Evolutionary conservation across 768 basidiomycete genomes (phyloP).

Genomic region (Kondoa malvinella): DNA sequence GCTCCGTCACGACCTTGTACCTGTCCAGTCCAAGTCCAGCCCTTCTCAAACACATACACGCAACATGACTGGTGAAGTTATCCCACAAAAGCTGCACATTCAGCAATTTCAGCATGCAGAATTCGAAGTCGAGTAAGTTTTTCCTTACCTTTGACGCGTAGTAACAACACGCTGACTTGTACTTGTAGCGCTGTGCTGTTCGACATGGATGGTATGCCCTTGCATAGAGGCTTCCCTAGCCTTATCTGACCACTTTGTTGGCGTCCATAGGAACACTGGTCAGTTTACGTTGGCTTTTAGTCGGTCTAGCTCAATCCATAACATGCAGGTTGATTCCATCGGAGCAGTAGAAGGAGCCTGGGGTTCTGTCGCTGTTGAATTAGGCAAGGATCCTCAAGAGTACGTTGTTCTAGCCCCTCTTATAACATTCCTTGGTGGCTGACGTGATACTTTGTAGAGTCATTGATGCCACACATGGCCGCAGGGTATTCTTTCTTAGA

Average conservation of each 20-base stretch:
- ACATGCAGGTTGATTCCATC: slow-evolving; percentile 58
- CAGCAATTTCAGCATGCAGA: background rate
- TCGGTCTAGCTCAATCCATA: too few relatives aligned
- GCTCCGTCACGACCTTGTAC: too few relatives aligned
- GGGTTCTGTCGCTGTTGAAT: slow-evolving; percentile 52
- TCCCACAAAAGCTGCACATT: background rate
- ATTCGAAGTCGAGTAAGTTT: background rate
- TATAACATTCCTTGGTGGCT: too few relatives aligned
- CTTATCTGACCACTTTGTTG: slow-evolving; percentile 32
- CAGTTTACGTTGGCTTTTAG: too few relatives aligned
- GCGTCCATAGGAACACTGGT: too few relatives aligned
- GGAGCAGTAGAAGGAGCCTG: slow-evolving; percentile 52
- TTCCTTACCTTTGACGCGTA: background rate
- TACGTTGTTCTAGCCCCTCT: too few relatives aligned
- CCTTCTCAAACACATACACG: too few relatives aligned
- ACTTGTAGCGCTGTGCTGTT: slow-evolving; percentile 7
- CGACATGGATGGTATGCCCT: slow-evolving; percentile 46
- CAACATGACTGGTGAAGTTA: background rate
- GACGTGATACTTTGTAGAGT: slow-evolving; percentile 39
- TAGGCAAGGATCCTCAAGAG: slow-evolving; percentile 46
- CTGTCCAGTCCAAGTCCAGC: too few relatives aligned
- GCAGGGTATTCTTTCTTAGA: slow-evolving; percentile 24
- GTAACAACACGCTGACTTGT: background rate
- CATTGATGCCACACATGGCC: slow-evolving; percentile 60
- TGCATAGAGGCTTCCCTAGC: background rate